Conservation (phyloP, 495 filamentous ascomycete genomes). For the Tuber magnatum region DNA sequence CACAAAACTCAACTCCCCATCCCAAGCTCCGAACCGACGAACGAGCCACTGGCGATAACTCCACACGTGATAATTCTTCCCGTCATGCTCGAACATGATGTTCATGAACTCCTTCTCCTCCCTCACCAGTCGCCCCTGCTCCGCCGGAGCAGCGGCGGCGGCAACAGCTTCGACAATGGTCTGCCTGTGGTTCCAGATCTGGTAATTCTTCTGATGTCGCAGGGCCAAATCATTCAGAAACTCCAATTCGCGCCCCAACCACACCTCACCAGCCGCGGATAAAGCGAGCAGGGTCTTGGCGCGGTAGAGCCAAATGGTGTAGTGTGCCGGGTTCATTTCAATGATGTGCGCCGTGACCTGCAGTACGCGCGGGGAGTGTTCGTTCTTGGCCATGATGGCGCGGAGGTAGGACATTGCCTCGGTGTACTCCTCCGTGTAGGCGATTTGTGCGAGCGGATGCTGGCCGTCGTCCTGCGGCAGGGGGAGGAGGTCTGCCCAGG, state of each 20-base stretch:
- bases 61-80: conserved; percentile 99
- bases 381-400: conserved; percentile 82
- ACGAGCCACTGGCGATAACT: conserved; percentile 90
- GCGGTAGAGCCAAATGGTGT: conserved; percentile 97
- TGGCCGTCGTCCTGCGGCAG: conserved; percentile 77
- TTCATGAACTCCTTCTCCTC: conserved; percentile 71
- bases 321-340: conserved; percentile 86
- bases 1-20: conserved; percentile 61
- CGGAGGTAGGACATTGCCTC: conserved; percentile 87
- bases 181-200: conserved; percentile 97
- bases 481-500: conserved; percentile 76
- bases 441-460: conserved; percentile 74
- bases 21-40: conserved; percentile 68
- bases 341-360: conserved; percentile 85
- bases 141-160: background rate
- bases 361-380: conserved; percentile 70
- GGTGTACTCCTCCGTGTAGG: conserved; percentile 76
- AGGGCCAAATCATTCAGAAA: conserved; percentile 82
- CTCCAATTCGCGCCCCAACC: conserved; percentile 60
- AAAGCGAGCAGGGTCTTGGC: conserved; percentile 66
- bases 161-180: background rate
- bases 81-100: conserved; percentile 73
- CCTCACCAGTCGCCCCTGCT: conserved; percentile 52
- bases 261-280: conserved; percentile 45
- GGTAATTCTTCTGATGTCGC: conserved; percentile 89